phyloP scores from a whole-genome alignment of 148 eudicot species.

The Cornus controversa region DNA sequence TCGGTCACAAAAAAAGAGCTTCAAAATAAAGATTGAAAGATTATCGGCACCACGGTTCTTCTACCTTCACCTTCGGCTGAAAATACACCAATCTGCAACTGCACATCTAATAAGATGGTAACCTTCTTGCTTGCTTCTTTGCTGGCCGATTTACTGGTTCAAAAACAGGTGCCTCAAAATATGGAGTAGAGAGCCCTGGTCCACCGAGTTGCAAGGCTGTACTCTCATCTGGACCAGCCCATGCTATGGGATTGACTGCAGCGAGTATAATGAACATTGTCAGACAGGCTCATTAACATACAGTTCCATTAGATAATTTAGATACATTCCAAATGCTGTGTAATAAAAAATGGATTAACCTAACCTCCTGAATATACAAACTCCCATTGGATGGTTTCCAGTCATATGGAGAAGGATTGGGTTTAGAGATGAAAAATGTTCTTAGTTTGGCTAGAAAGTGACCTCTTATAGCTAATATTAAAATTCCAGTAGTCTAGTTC shows the following conservation, averaged over 20 bases:
- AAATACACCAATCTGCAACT: constrained; percentile 6
- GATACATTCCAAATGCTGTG: background rate
- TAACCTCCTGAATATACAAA: background rate
- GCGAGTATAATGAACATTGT: background rate
- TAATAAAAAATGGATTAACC: background rate
- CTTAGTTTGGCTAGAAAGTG: background rate
- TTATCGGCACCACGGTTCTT: constrained; percentile 15
- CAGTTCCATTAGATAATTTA: background rate
- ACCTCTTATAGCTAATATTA: background rate
- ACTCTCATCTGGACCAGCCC: constrained; percentile 35
- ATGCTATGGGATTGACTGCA: constrained; percentile 44
- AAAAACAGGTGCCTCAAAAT: constrained; percentile 14
- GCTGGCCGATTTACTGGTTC: constrained; percentile 20
- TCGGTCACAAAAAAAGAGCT: background rate
- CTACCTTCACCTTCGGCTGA: constrained; percentile 2
- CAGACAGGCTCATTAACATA: background rate
- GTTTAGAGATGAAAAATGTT: background rate
- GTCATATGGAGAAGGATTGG: background rate
- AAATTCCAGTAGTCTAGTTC: too few relatives aligned
- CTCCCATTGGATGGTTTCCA: background rate
- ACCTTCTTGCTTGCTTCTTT: constrained; percentile 27
- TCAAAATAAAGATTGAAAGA: background rate
- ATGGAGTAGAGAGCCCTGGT: constrained; percentile 19
- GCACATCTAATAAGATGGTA: constrained; percentile 7
- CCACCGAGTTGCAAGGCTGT: constrained; percentile 32